A percentile compares a stretch with the other conserved stretches of the same genome.
These are phyloP conservation scores for Bacidia gigantensis DNA, from an alignment of 495 filamentous ascomycete genomes.

Conservation along the genomic window DNA sequence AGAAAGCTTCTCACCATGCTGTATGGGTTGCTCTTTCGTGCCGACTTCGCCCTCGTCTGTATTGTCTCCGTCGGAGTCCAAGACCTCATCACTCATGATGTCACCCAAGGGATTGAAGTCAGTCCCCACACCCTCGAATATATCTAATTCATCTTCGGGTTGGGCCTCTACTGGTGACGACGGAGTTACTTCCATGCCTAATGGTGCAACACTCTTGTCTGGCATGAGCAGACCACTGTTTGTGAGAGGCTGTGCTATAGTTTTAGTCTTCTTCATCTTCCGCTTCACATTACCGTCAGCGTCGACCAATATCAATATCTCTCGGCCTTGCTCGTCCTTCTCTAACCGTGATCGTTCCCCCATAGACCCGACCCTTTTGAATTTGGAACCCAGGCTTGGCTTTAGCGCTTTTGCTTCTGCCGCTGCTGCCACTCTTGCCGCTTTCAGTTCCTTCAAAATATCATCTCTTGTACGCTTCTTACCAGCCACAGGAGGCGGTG, in stretches of 20 bases:
- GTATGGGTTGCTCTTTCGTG: too few species aligned
- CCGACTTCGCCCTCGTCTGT: conserved; percentile 6
- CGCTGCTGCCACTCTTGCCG: conserved; percentile 43
- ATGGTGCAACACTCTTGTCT: conserved; percentile 47
- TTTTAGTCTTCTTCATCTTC: conserved; percentile 52
- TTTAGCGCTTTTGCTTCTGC: conserved; percentile 40
- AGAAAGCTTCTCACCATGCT: background rate
- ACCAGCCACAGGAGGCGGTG: conserved; percentile 42
- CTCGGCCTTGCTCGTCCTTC: conserved; percentile 57
- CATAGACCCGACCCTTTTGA: conserved; percentile 60
- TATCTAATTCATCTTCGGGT: conserved; percentile 50
- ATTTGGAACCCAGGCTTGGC: conserved; percentile 54
- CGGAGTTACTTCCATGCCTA: conserved; percentile 70
- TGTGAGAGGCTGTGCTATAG: conserved; percentile 19
- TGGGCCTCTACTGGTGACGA: conserved; percentile 29
- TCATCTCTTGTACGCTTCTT: conserved; percentile 68
- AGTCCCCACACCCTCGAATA: conserved; percentile 75
- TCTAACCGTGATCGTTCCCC: conserved; percentile 61
- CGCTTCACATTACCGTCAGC: conserved; percentile 78
- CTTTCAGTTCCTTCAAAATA: conserved; percentile 70
- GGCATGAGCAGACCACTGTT: conserved; percentile 44
- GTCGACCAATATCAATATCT: conserved; percentile 76
- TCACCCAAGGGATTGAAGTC: conserved; percentile 82
- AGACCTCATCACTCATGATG: conserved; percentile 35
- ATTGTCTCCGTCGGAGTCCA: conserved; percentile 38